Conservation (phyloP, 495 filamentous ascomycete genomes). For the Recurvomyces mirabilis region DNA sequence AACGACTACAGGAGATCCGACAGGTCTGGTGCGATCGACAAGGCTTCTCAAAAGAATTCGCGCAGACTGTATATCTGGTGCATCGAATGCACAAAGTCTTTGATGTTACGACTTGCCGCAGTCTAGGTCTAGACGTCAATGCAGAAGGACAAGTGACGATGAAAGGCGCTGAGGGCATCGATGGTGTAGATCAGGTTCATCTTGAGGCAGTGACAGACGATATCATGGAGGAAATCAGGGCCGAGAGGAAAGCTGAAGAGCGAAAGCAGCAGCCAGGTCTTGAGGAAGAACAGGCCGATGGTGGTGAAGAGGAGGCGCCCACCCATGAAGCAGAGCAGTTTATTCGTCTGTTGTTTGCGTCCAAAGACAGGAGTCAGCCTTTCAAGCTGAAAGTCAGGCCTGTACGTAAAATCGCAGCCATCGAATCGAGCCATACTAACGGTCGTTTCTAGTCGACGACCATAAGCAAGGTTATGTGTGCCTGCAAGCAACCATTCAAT, state of each 20-base stretch:
- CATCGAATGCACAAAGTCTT: slow-evolving; percentile 67
- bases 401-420: slow-evolving; percentile 34
- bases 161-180: slow-evolving; percentile 25
- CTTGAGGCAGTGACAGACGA: slow-evolving; percentile 65
- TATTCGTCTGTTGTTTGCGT: slow-evolving; percentile 49
- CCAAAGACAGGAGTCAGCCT: slow-evolving; percentile 40
- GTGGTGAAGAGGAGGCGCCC: slow-evolving; percentile 19
- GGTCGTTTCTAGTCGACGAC: slow-evolving; percentile 40
- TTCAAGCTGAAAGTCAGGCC: slow-evolving; percentile 47
- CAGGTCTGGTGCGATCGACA: slow-evolving; percentile 57
- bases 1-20: slow-evolving; percentile 53
- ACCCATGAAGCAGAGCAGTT: slow-evolving; percentile 17
- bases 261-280: slow-evolving; percentile 9
- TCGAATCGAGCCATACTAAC: too few species aligned
- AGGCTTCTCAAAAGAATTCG: slow-evolving; percentile 35
- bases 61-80: slow-evolving; percentile 55
- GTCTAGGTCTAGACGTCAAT: slow-evolving; percentile 46
- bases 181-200: slow-evolving; percentile 32
- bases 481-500: slow-evolving; percentile 38
- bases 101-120: slow-evolving; percentile 58
- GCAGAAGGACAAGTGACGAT: slow-evolving; percentile 27
- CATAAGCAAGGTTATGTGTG: slow-evolving; percentile 43
- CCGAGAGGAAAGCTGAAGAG: slow-evolving; percentile 32
- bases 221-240: slow-evolving; percentile 26
- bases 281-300: slow-evolving; percentile 29